Percentiles rank a stretch among this genome's conserved stretches.
Evolutionary conservation across 306 rosid genomes (phyloP).

Genomic region (Senna tora): DNA sequence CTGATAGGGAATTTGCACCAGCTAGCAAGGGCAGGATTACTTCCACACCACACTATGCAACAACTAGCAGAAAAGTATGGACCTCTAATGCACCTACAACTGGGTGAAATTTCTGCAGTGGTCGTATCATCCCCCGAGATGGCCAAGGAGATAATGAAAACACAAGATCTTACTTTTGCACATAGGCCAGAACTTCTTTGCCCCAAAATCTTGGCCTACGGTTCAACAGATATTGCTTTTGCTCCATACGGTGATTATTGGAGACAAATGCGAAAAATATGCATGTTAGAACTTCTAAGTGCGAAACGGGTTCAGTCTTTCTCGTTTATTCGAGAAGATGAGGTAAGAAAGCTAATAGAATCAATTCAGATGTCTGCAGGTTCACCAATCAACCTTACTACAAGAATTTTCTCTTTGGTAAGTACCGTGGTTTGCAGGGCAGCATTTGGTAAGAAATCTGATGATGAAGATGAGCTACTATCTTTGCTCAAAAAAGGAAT

Average conservation of each 20-base stretch:
- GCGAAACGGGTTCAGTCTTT: no score
- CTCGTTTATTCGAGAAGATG: conserved; percentile 47
- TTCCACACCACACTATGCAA: conserved; percentile 34
- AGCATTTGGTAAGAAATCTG: conserved; percentile 38
- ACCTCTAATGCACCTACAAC: conserved; percentile 52
- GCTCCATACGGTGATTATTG: conserved; percentile 53
- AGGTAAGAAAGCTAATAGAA: conserved; percentile 41
- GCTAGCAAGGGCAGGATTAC: not conserved
- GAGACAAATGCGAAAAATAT: conserved; percentile 61
- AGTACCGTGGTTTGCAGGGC: conserved; percentile 20
- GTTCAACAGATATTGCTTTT: conserved; percentile 30
- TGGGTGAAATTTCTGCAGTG: conserved; percentile 46
- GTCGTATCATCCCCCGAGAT: conserved; percentile 39
- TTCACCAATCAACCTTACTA: conserved; percentile 39
- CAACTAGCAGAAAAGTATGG: conserved; percentile 47
- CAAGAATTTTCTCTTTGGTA: not conserved
- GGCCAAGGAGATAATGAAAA: conserved; percentile 43
- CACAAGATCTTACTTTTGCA: conserved; percentile 49
- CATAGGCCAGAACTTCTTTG: conserved; percentile 42
- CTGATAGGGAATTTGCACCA: conserved; percentile 34
- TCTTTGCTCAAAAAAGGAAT: not conserved
- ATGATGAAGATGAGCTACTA: conserved; percentile 29
- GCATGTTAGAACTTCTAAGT: conserved; percentile 18
- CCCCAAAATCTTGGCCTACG: conserved; percentile 3
- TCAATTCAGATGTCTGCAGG: conserved; percentile 31